A percentile compares a stretch with the other conserved stretches of the same genome.
Evolutionary conservation across 495 filamentous ascomycete species (phyloP).

Genomic region (Hyaloscypha variabilis): DNA sequence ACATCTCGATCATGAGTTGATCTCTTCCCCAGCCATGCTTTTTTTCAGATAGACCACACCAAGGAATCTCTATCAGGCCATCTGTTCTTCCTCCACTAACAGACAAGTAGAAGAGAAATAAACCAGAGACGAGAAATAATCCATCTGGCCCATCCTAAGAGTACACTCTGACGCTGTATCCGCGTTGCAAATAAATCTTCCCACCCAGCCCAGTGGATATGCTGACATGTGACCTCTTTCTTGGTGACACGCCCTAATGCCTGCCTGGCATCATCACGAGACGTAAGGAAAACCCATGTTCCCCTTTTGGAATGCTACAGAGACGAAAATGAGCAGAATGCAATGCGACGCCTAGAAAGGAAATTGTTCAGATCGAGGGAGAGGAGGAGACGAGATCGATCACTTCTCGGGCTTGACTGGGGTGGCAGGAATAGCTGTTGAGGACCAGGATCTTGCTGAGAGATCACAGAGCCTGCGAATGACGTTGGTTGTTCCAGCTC

Average conservation of each 20-base stretch:
- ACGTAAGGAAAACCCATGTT: constrained; percentile 17
- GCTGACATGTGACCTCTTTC: constrained; percentile 1
- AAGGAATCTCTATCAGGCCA: background rate
- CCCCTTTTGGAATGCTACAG: constrained; percentile 26
- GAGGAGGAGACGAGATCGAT: constrained; percentile 9
- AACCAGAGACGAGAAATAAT: background rate
- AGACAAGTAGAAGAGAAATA: background rate
- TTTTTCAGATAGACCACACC: background rate
- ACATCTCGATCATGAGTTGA: background rate
- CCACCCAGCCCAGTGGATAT: constrained; percentile 3
- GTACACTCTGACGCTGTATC: constrained; percentile 12
- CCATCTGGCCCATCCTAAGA: constrained; percentile 10
- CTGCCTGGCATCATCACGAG: constrained; percentile 6
- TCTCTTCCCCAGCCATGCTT: background rate
- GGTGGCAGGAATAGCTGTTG: background rate
- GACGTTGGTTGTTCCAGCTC: constrained; percentile 76
- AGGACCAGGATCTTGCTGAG: constrained; percentile 41
- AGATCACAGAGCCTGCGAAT: constrained; percentile 77
- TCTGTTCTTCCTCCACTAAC: background rate
- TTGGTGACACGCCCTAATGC: constrained; percentile 12
- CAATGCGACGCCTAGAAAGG: constrained; percentile 25
- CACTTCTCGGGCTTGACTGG: constrained; percentile 14
- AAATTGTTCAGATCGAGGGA: constrained; percentile 14
- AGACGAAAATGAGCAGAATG: constrained; percentile 21
- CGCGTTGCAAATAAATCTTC: constrained; percentile 1